These are phyloP conservation scores for Colletotrichum sp. DNA, from an alignment of 2,329 filamentous ascomycete species.

Conservation along the genomic window DNA sequence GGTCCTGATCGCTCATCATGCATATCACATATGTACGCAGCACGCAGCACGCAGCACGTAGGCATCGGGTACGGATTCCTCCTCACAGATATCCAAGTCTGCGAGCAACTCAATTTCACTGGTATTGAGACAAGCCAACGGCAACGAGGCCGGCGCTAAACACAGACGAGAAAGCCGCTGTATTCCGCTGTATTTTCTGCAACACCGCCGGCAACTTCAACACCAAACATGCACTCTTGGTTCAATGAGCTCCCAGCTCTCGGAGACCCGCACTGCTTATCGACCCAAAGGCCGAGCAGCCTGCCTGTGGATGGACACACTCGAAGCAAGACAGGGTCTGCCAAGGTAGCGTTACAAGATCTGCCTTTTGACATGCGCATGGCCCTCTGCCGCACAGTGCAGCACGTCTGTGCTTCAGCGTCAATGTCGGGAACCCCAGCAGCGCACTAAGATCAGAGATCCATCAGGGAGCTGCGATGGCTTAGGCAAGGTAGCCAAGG, in stretches of 20 bases:
- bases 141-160: not conserved
- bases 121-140: not conserved
- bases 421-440: constrained; percentile 9
- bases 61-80: constrained; percentile 7
- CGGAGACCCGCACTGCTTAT: not conserved
- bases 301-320: not conserved
- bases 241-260: not conserved
- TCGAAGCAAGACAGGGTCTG: constrained; percentile 1
- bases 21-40: not conserved
- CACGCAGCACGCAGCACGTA: not conserved
- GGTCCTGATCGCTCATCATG: not conserved
- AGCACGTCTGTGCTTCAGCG: constrained; percentile 19
- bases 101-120: not conserved
- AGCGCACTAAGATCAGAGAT: constrained; percentile 18
- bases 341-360: constrained; percentile 22
- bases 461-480: not conserved
- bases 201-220: not conserved
- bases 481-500: not conserved
- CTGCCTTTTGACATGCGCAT: constrained; percentile 21
- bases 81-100: not conserved
- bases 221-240: not conserved
- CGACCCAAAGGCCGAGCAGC: not conserved
- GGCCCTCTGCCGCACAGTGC: constrained; percentile 22
- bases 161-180: not conserved
- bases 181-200: not conserved